Conservation (phyloP, 2,329 filamentous ascomycete species). For the Lojkania enalia region DNA sequence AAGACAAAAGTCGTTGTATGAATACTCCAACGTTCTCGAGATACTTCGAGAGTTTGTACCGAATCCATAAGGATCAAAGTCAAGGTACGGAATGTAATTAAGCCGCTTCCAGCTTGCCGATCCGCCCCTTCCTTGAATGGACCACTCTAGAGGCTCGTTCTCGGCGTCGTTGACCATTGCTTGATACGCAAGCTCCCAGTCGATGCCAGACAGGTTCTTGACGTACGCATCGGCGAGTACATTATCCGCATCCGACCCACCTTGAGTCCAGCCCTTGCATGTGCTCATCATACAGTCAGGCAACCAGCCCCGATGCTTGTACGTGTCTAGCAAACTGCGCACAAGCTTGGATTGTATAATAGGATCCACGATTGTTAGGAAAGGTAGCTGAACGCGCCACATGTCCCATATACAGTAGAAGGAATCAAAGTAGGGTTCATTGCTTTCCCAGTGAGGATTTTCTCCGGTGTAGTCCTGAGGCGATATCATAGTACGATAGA, state of each 20-base stretch:
- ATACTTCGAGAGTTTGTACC: conserved; percentile 47
- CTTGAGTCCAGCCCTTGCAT: conserved; percentile 74
- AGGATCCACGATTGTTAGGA: conserved; percentile 70
- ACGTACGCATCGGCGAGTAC: conserved; percentile 70
- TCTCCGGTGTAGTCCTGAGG: conserved; percentile 54
- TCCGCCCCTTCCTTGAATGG: conserved; percentile 42
- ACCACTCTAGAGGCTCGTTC: conserved; percentile 46
- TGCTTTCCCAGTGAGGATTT: conserved; percentile 50
- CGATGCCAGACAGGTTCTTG: conserved; percentile 62
- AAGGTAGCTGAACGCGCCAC: conserved; percentile 60
- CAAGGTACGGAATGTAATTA: conserved; percentile 43
- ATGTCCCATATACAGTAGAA: conserved; percentile 65
- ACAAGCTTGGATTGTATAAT: conserved; percentile 67
- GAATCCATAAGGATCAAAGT: conserved; percentile 49
- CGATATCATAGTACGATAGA: conserved; percentile 51
- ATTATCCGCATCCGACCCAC: conserved; percentile 75
- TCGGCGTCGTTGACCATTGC: conserved; percentile 46
- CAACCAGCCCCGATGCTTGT: conserved; percentile 70
- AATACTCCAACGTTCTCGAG: conserved; percentile 48
- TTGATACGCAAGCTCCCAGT: conserved; percentile 44
- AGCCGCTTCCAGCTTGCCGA: conserved; percentile 41
- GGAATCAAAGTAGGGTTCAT: conserved; percentile 52
- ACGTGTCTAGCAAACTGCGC: conserved; percentile 71
- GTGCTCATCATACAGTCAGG: conserved; percentile 79
- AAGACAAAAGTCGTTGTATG: conserved; percentile 59